These are phyloP conservation scores for Aureoboletus auriporus DNA, from an alignment of 768 basidiomycete species.

Conservation along the genomic window DNA sequence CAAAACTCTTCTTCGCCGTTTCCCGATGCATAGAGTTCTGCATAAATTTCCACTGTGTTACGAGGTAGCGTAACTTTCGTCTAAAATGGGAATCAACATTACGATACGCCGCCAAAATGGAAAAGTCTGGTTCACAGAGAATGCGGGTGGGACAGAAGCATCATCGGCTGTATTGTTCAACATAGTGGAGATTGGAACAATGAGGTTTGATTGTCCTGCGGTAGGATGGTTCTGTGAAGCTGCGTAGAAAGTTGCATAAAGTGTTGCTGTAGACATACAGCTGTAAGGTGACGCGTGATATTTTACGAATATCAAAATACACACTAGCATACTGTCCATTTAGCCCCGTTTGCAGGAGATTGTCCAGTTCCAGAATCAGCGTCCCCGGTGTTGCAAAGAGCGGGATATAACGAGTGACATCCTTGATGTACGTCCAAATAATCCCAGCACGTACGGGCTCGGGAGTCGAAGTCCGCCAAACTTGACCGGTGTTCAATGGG, in stretches of 20 bases:
- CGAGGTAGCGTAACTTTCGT: slow-evolving; percentile 64
- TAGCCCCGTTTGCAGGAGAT: slow-evolving; percentile 52
- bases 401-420: slow-evolving; percentile 68
- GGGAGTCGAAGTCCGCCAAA: slow-evolving; percentile 79
- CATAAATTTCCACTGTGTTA: slow-evolving; percentile 64
- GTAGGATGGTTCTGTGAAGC: slow-evolving; percentile 55
- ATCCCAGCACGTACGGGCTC: slow-evolving; percentile 70
- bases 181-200: slow-evolving; percentile 68
- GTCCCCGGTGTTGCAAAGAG: slow-evolving; percentile 65
- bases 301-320: slow-evolving; percentile 1
- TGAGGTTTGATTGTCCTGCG: slow-evolving; percentile 55
- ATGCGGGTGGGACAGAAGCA: slow-evolving; percentile 71
- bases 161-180: slow-evolving; percentile 61
- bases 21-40: slow-evolving; percentile 70
- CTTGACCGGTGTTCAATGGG: slow-evolving; percentile 28
- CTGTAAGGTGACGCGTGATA: background rate
- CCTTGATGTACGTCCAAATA: slow-evolving; percentile 75
- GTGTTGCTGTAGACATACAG: slow-evolving; percentile 42
- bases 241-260: slow-evolving; percentile 69
- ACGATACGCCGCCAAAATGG: background rate
- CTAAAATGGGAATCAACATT: slow-evolving; percentile 30
- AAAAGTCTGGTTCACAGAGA: slow-evolving; percentile 45
- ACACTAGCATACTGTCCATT: slow-evolving; percentile 71
- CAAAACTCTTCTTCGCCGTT: slow-evolving; percentile 73
- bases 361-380: slow-evolving; percentile 73